A percentile compares a stretch with the other conserved stretches of the same genome.
These are phyloP conservation scores for Glonium stellatum DNA, from an alignment of 495 filamentous ascomycete genomes.

Conservation along the genomic window DNA sequence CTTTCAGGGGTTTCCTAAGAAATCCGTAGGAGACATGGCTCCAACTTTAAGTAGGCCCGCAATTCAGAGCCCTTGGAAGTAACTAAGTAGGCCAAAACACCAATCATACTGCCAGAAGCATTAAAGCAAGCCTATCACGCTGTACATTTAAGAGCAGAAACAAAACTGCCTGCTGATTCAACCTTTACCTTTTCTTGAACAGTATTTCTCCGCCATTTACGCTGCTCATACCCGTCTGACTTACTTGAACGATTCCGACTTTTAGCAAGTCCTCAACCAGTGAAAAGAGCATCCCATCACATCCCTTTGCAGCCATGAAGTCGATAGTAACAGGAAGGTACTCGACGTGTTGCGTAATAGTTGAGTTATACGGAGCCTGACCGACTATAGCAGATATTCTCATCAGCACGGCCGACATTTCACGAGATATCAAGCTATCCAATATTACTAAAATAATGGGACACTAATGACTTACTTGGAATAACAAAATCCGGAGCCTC, in stretches of 20 bases:
- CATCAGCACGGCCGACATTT: neutral
- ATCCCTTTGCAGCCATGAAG: constrained; percentile 54
- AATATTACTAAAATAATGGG: too few species aligned
- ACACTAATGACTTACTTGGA: constrained; percentile 34
- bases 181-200: constrained; percentile 14
- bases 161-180: neutral
- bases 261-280: constrained; percentile 47
- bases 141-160: too few species aligned
- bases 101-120: too few species aligned
- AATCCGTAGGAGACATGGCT: too few species aligned
- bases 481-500: constrained; percentile 52
- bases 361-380: constrained; percentile 46
- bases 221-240: constrained; percentile 39
- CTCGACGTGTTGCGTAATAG: constrained; percentile 48
- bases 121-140: too few species aligned
- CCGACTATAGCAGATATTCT: constrained; percentile 36
- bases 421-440: too few species aligned
- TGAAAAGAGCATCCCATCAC: constrained; percentile 53
- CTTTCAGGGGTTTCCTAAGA: too few species aligned
- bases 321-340: constrained; percentile 53
- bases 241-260: constrained; percentile 45
- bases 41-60: too few species aligned
- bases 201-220: constrained; percentile 30
- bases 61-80: too few species aligned
- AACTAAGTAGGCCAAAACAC: too few species aligned